phyloP scores from a whole-genome alignment of 768 basidiomycete genomes.

The Lactarius indigo region DNA sequence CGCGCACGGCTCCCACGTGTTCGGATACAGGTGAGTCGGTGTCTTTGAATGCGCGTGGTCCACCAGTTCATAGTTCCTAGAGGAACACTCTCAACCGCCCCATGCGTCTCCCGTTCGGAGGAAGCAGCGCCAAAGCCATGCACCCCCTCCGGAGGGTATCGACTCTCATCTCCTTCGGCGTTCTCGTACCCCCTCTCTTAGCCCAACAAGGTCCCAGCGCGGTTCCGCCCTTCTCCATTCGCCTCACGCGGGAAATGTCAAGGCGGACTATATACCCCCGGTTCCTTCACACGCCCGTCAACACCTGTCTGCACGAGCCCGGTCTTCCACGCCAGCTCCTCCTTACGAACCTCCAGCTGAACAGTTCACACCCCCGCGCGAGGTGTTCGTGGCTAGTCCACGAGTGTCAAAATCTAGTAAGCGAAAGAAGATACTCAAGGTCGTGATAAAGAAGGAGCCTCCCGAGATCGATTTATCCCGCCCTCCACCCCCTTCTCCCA shows the following conservation, averaged over 20 bases:
- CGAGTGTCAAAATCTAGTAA: constrained; percentile 38
- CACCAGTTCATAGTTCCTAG: background rate
- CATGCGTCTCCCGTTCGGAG: background rate
- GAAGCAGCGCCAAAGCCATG: constrained; percentile 25
- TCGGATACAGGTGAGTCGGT: constrained; percentile 10
- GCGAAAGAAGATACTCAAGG: constrained; percentile 34
- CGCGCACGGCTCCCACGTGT: constrained; percentile 3
- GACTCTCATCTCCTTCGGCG: constrained; percentile 31
- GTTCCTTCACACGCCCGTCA: constrained; percentile 30
- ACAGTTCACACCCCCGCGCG: constrained; percentile 68
- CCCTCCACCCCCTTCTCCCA: constrained; percentile 67
- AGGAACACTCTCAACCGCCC: background rate
- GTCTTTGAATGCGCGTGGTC: background rate
- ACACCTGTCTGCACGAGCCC: constrained; percentile 30
- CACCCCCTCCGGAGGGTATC: constrained; percentile 23
- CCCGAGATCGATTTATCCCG: constrained; percentile 57
- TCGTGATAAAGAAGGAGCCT: constrained; percentile 55
- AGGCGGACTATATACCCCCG: constrained; percentile 47
- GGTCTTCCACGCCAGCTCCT: constrained; percentile 52
- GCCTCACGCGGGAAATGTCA: constrained; percentile 46
- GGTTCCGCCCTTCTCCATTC: constrained; percentile 35
- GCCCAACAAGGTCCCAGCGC: constrained; percentile 29
- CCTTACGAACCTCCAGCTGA: constrained; percentile 64
- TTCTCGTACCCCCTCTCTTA: constrained; percentile 20
- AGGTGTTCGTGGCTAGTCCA: constrained; percentile 44